Evolutionary conservation across 2,329 filamentous ascomycete genomes (phyloP).

Genomic region (Cadophora gregata): DNA sequence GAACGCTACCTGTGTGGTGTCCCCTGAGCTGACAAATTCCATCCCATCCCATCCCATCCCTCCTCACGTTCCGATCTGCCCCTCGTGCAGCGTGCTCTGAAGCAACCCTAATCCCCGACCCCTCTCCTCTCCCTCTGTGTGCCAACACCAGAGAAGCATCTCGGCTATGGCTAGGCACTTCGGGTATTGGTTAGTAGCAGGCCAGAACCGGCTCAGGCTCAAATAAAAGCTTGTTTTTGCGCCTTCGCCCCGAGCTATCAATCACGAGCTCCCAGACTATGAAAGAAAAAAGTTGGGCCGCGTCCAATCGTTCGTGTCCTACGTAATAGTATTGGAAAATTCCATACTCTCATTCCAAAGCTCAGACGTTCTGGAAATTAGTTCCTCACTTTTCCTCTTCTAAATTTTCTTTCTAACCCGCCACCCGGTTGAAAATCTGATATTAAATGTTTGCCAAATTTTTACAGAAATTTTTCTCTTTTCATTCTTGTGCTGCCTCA

Average conservation of each 20-base stretch:
- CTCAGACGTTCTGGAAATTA: neutral
- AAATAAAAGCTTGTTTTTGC: slow-evolving; percentile 10
- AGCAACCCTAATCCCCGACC: neutral
- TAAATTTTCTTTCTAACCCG: neutral
- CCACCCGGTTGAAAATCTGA: neutral
- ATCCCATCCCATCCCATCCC: too few species aligned
- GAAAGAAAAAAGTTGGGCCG: neutral
- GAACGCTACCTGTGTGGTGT: neutral
- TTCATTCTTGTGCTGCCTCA: too few species aligned
- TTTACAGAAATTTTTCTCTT: neutral
- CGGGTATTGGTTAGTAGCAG: slow-evolving; percentile 1
- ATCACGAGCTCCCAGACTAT: neutral
- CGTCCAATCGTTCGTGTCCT: neutral
- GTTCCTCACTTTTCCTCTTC: neutral
- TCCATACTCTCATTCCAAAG: neutral
- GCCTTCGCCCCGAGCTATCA: neutral
- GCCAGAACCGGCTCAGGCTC: slow-evolving; percentile 12
- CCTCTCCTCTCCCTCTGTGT: neutral
- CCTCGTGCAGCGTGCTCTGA: neutral
- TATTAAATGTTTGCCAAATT: neutral
- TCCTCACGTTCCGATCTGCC: neutral
- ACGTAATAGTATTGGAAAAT: slow-evolving; percentile 7
- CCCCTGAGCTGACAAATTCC: neutral
- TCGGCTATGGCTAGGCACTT: neutral
- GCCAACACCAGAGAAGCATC: slow-evolving; percentile 11